A percentile compares a stretch with the other conserved stretches of the same genome.
Evolutionary conservation across 352 stramenopile genomes (phyloP).

Genomic region (Stephanocyclus meneghinianus): DNA sequence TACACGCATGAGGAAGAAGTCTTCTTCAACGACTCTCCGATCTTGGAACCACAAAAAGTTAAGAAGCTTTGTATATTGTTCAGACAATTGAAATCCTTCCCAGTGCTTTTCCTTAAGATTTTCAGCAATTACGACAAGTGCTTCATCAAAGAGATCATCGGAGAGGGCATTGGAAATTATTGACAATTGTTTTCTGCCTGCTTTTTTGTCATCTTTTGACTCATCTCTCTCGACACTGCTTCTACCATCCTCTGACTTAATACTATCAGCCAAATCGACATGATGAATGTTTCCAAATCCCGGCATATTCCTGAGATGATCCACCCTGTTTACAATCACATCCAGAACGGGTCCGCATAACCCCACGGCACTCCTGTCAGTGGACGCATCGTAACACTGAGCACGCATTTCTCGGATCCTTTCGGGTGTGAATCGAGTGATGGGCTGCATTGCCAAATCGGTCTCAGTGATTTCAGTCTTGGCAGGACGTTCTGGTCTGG

Average conservation of each 20-base stretch:
- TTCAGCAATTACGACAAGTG: constrained; percentile 66
- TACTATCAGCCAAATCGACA: background rate
- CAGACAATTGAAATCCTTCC: constrained; percentile 84
- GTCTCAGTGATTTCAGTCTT: constrained; percentile 49
- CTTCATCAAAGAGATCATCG: constrained; percentile 68
- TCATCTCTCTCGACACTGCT: background rate
- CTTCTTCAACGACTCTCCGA: constrained; percentile 88
- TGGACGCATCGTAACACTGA: constrained; percentile 26
- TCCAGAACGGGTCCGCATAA: constrained; percentile 38
- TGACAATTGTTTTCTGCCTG: constrained; percentile 17
- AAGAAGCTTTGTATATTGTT: constrained; percentile 85
- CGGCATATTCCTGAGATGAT: constrained; percentile 35
- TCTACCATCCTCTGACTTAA: background rate
- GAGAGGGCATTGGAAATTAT: constrained; percentile 41
- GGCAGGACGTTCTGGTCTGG: background rate
- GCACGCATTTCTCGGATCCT: constrained; percentile 30
- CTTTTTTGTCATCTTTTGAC: background rate
- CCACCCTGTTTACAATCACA: constrained; percentile 26
- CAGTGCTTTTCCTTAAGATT: constrained; percentile 66
- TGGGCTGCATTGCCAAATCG: constrained; percentile 34
- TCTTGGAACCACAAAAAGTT: constrained; percentile 91
- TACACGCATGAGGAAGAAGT: constrained; percentile 94
- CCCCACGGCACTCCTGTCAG: constrained; percentile 29
- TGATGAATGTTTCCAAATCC: constrained; percentile 16
- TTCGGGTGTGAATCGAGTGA: constrained; percentile 10